A percentile compares a stretch with the other conserved stretches of the same genome.
phyloP scores from a whole-genome alignment of 306 rosid genomes.

The Prunus mira region DNA sequence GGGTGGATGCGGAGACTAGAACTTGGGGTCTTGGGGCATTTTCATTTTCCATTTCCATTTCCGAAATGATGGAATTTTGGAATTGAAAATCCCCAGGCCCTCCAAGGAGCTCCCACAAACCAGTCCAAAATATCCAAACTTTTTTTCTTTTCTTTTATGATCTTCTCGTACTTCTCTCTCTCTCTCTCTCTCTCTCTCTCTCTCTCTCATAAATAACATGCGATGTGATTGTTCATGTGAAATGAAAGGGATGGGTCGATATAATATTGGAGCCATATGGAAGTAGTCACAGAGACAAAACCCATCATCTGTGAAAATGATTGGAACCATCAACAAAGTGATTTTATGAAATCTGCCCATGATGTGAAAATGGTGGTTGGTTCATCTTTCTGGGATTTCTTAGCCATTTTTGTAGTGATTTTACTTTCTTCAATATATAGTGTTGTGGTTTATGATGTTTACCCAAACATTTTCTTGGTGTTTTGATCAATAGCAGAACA shows the following conservation, averaged over 20 bases:
- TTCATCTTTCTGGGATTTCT: neutral
- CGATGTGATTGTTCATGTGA: no score
- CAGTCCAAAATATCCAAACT: slow-evolving; percentile 6
- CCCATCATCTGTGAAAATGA: neutral
- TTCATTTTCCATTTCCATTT: neutral
- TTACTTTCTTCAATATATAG: neutral
- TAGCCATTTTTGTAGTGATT: neutral
- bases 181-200: no score
- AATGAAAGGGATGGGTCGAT: no score
- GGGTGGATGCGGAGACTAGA: neutral
- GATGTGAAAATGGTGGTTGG: no score
- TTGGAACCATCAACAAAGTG: neutral
- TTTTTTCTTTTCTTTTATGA: no score
- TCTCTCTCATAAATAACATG: no score
- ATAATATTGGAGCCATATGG: no score
- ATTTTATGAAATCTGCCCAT: no score
- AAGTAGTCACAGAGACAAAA: no score
- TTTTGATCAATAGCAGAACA: no score
- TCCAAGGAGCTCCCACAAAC: slow-evolving; percentile 20
- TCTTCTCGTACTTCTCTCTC: neutral
- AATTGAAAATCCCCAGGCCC: neutral
- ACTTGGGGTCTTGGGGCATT: slow-evolving; percentile 12
- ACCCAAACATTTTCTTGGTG: no score
- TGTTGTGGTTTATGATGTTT: no score
- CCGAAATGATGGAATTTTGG: neutral